Conservation (phyloP, 2,329 filamentous ascomycete genomes). For the Hirsutella thompsonii region DNA sequence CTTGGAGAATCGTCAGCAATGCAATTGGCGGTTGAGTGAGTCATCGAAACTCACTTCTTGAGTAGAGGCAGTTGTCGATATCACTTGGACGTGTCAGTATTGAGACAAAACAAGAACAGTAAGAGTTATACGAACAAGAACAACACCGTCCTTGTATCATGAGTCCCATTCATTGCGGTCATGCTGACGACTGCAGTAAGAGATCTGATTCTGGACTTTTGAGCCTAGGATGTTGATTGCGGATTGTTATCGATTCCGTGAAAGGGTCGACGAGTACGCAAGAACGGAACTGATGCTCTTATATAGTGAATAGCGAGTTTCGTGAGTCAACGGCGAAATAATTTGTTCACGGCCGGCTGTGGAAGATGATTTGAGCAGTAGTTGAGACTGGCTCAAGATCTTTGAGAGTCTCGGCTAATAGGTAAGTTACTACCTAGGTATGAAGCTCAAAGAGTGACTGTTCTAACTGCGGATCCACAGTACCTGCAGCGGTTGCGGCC, state of each 20-base stretch:
- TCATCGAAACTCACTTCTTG: slow-evolving; percentile 50
- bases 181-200: slow-evolving; percentile 9
- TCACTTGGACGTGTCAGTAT: slow-evolving; percentile 49
- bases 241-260: neutral
- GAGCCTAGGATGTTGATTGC: no score
- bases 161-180: slow-evolving; percentile 20
- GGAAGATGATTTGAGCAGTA: no score
- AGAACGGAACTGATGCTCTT: no score
- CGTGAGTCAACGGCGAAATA: no score
- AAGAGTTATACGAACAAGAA: slow-evolving; percentile 23
- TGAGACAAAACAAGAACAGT: neutral
- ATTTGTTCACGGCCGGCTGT: no score
- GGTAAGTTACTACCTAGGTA: neutral
- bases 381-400: no score
- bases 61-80: slow-evolving; percentile 96
- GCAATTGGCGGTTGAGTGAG: neutral
- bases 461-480: no score
- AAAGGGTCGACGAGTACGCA: no score
- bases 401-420: no score
- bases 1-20: slow-evolving; percentile 22
- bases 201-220: no score
- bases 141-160: slow-evolving; percentile 23
- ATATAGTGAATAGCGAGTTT: no score
- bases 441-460: neutral
- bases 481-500: no score